phyloP scores from a whole-genome alignment of 352 stramenopile genomes.

The Globisporangium sylvaticum region DNA sequence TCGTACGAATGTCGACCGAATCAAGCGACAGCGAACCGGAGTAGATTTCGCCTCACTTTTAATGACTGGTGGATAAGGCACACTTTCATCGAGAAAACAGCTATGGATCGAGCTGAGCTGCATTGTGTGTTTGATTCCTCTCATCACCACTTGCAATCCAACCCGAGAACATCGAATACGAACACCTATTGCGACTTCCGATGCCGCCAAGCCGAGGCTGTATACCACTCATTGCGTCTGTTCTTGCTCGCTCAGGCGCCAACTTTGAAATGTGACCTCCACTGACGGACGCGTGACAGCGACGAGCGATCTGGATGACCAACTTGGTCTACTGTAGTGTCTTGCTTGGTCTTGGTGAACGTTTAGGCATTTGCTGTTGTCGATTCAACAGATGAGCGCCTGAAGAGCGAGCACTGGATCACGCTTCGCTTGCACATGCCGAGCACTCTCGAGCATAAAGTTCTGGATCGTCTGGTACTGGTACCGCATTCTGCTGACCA shows the following conservation, averaged over 20 bases:
- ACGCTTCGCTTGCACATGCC: background rate
- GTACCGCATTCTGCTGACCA: background rate
- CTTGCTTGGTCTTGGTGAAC: background rate
- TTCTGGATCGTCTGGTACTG: constrained; percentile 3
- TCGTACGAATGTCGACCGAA: too few relatives aligned
- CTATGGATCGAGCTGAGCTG: background rate
- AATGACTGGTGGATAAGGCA: background rate
- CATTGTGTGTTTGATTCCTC: background rate
- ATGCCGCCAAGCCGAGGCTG: background rate
- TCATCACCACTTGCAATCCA: background rate
- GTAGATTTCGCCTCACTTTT: background rate
- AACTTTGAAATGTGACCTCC: background rate
- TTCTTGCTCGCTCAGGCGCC: background rate
- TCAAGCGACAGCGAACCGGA: too few relatives aligned
- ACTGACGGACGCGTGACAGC: background rate
- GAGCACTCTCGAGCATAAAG: background rate
- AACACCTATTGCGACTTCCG: background rate
- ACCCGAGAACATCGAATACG: background rate
- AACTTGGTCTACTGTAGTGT: too few relatives aligned
- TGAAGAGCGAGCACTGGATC: background rate
- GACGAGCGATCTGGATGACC: background rate
- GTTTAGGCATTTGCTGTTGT: background rate
- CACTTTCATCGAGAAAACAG: background rate
- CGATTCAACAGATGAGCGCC: background rate
- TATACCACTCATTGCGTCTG: background rate